Evolutionary conservation across 345 rosid genomes (phyloP).

Genomic region (Melaleuca alternifolia): DNA sequence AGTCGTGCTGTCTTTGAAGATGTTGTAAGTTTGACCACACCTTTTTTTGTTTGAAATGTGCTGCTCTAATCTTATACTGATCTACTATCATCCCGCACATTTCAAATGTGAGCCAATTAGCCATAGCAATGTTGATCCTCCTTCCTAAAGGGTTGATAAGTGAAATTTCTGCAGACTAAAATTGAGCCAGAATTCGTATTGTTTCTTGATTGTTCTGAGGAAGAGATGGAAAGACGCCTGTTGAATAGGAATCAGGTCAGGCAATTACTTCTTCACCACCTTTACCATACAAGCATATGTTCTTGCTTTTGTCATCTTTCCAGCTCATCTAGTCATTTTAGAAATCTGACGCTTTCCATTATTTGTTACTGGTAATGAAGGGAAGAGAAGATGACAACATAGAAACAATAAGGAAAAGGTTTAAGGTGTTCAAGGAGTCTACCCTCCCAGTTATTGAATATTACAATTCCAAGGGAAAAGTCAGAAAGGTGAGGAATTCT

Average conservation of each 20-base stretch:
- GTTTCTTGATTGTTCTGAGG: slow-evolving; percentile 50
- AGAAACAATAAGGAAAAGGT: slow-evolving; percentile 2
- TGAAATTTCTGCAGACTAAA: slow-evolving; percentile 30
- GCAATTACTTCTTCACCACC: background rate
- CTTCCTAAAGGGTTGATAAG: background rate
- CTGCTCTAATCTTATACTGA: background rate
- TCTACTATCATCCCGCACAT: background rate
- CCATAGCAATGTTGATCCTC: background rate
- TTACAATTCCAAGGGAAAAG: slow-evolving; percentile 46
- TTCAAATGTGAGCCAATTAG: background rate
- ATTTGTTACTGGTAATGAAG: background rate
- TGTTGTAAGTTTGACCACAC: slow-evolving; percentile 27
- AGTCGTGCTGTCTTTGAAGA: slow-evolving; percentile 60
- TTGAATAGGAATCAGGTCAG: slow-evolving; percentile 66
- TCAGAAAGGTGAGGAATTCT: slow-evolving; percentile 32
- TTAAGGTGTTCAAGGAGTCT: slow-evolving; percentile 24
- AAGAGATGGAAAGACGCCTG: slow-evolving; percentile 56
- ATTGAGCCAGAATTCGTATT: slow-evolving; percentile 52
- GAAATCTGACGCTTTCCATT: background rate
- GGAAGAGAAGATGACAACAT: slow-evolving; percentile 2
- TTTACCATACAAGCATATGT: background rate
- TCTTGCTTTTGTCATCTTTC: background rate
- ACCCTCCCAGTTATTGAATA: slow-evolving; percentile 43
- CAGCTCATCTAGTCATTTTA: background rate
- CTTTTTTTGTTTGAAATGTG: background rate